Conservation (phyloP, 106 monocot genomes). For the Ottelia alismoides region DNA sequence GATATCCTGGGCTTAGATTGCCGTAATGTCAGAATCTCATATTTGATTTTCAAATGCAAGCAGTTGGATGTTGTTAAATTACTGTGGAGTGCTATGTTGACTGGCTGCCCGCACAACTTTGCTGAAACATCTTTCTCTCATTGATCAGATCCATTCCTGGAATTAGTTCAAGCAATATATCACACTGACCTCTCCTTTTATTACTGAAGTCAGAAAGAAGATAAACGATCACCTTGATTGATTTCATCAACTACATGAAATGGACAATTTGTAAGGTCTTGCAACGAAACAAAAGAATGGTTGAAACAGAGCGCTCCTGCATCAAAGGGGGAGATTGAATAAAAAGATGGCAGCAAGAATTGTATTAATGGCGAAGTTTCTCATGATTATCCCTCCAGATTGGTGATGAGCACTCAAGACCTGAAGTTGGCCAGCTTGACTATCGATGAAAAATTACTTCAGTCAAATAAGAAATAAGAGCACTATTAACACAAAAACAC, state of each 20-base stretch:
- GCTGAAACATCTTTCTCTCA: conserved; percentile 98
- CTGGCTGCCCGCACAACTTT: conserved; percentile 94
- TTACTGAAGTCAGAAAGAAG: too few species aligned
- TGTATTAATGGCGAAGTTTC: not conserved
- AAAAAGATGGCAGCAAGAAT: not conserved
- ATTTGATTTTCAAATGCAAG: too few species aligned
- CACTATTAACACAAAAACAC: too few species aligned
- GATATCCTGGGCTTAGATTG: not conserved
- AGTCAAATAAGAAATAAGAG: too few species aligned
- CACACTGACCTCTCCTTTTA: too few species aligned
- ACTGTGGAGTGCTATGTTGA: conserved; percentile 88
- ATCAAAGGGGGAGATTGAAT: too few species aligned
- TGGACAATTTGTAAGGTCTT: conserved; percentile 97
- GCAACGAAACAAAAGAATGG: conserved; percentile 91
- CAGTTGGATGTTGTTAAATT: conserved; percentile 10
- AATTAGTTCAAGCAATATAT: not conserved
- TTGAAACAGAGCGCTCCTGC: conserved; percentile 92
- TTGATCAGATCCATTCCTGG: conserved; percentile 97
- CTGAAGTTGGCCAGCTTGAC: conserved; percentile 80
- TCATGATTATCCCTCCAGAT: conserved; percentile 62
- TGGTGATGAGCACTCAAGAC: conserved; percentile 95
- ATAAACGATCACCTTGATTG: conserved; percentile 53
- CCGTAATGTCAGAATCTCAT: too few species aligned
- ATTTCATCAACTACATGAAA: conserved; percentile 98
- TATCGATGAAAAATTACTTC: too few species aligned